Conservation (phyloP, 768 basidiomycete species). For the Coprinellus micaceus region DNA sequence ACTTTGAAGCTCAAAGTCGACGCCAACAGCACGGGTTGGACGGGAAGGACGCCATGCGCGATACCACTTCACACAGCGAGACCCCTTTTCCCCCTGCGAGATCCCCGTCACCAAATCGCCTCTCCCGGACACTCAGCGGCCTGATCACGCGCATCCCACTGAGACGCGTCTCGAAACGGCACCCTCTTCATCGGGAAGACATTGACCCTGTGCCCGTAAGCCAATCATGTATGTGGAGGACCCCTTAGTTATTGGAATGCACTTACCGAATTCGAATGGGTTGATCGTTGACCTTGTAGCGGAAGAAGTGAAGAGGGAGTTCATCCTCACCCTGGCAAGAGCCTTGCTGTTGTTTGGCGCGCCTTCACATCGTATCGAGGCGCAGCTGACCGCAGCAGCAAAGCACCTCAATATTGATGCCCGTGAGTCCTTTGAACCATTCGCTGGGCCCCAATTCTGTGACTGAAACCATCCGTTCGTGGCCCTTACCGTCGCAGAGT, state of each 20-base stretch:
- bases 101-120: not conserved
- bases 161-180: not conserved
- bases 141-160: not conserved
- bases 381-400: constrained; percentile 79
- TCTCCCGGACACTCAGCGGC: not conserved
- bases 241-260: too few species aligned
- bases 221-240: too few species aligned
- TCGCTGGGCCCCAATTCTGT: not conserved
- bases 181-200: not conserved
- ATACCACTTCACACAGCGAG: too few species aligned
- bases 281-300: constrained; percentile 26
- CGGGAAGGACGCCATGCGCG: too few species aligned
- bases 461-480: too few species aligned
- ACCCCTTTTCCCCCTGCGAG: too few species aligned
- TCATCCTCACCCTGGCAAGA: constrained; percentile 82
- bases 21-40: too few species aligned
- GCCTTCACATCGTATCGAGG: constrained; percentile 91
- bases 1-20: too few species aligned
- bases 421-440: constrained; percentile 27
- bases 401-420: constrained; percentile 74
- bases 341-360: constrained; percentile 89
- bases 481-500: constrained; percentile 35
- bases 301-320: constrained; percentile 52
- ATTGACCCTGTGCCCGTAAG: too few species aligned
- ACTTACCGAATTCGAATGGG: too few species aligned